Conservation (phyloP, 805 yeast species). For the Ogataea kodamae region DNA sequence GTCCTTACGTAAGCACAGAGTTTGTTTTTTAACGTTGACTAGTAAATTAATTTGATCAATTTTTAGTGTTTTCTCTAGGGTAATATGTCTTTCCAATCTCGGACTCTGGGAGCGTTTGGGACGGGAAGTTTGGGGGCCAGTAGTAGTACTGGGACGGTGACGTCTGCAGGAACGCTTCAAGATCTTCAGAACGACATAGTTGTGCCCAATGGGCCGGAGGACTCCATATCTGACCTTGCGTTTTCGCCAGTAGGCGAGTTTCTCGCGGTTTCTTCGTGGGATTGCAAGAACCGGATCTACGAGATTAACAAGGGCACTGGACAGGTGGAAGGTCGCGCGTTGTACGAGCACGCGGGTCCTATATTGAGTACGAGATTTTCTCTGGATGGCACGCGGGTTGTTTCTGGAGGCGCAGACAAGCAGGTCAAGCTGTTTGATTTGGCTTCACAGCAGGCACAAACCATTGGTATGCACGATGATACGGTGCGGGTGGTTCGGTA, state of each 20-base stretch:
- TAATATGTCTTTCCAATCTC: conserved; percentile 32
- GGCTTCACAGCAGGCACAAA: conserved; percentile 75
- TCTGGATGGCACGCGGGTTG: conserved; percentile 79
- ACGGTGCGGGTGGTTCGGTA: conserved; percentile 71
- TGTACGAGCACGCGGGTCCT: conserved; percentile 87
- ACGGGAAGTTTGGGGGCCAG: conserved; percentile 9
- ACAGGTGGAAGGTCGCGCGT: conserved; percentile 79
- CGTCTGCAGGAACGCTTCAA: conserved; percentile 48
- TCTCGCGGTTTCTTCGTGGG: conserved; percentile 88
- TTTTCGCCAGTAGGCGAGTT: conserved; percentile 86
- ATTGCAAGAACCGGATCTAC: conserved; percentile 87
- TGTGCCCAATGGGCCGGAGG: conserved; percentile 83
- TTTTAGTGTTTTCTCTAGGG: no score
- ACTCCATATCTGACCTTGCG: conserved; percentile 76
- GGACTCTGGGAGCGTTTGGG: conserved; percentile 28
- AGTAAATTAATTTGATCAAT: no score
- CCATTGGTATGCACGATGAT: conserved; percentile 82
- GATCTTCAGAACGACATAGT: conserved; percentile 69
- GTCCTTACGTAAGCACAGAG: conserved; percentile 5
- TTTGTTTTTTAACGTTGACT: no score
- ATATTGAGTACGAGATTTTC: conserved; percentile 82
- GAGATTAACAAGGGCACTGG: conserved; percentile 75
- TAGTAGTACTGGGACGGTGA: conserved; percentile 17
- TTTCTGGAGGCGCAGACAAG: conserved; percentile 89
- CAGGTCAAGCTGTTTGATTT: conserved; percentile 81